These are phyloP conservation scores for Leishmania lainsoni DNA, from an alignment of 208 protist species.

Conservation along the genomic window DNA sequence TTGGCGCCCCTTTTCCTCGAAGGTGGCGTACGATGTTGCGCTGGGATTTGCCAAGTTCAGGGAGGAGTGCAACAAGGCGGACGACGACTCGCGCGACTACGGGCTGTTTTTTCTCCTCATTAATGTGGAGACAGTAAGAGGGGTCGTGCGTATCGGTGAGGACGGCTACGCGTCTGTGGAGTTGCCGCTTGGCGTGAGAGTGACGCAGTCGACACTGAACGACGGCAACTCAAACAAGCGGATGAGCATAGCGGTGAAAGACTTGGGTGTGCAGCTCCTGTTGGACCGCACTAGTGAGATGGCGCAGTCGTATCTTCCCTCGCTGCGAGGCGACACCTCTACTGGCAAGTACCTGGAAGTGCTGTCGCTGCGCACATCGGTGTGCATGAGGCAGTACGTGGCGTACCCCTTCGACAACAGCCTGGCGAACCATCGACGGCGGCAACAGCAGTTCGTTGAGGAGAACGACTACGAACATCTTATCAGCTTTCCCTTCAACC, in stretches of 20 bases:
- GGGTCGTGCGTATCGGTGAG: slow-evolving; percentile 49
- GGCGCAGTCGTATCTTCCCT: slow-evolving; percentile 18
- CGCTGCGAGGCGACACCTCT: slow-evolving; percentile 9
- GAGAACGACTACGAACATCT: slow-evolving; percentile 78
- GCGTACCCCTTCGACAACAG: slow-evolving; percentile 84
- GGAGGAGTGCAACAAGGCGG: slow-evolving; percentile 51
- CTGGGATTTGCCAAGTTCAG: slow-evolving; percentile 65
- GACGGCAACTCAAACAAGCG: slow-evolving; percentile 86
- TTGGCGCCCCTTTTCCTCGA: slow-evolving; percentile 29
- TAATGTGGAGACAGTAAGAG: slow-evolving; percentile 38
- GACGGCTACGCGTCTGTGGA: slow-evolving; percentile 60
- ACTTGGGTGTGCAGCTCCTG: slow-evolving; percentile 50
- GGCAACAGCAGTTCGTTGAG: slow-evolving; percentile 71
- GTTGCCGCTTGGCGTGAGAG: slow-evolving; percentile 60
- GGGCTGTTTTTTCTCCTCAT: slow-evolving; percentile 67
- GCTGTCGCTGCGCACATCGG: slow-evolving; percentile 63
- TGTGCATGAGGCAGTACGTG: slow-evolving; percentile 70
- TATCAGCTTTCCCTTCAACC: slow-evolving; percentile 45
- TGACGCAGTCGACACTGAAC: slow-evolving; percentile 76
- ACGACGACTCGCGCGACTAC: slow-evolving; percentile 81
- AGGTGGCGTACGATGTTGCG: slow-evolving; percentile 49
- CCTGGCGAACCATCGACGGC: slow-evolving; percentile 57
- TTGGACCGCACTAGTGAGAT: slow-evolving; percentile 28
- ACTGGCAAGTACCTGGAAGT: slow-evolving; percentile 60
- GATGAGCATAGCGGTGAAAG: slow-evolving; percentile 43